Conservation (phyloP, 140 eudicot species). For the Stevia rebaudiana region DNA sequence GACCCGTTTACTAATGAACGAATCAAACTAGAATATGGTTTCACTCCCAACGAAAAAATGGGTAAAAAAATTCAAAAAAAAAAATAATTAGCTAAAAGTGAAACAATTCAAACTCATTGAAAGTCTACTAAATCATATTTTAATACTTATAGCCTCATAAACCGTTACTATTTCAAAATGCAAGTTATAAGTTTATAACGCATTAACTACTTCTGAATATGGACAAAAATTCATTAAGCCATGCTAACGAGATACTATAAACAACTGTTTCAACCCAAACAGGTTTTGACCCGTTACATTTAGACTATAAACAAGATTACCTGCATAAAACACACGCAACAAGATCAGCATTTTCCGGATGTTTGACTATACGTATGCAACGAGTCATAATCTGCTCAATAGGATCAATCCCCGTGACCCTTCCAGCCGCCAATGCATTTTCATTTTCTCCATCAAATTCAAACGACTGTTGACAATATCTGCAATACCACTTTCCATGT, state of each 20-base stretch:
- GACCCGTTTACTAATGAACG: neutral
- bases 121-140: neutral
- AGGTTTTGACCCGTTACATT: neutral
- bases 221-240: neutral
- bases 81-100: neutral
- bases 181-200: neutral
- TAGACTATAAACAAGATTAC: constrained; percentile 24
- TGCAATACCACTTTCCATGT: constrained; percentile 88
- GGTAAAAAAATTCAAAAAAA: neutral
- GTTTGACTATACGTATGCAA: constrained; percentile 70
- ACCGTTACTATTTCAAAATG: neutral
- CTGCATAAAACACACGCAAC: constrained; percentile 88
- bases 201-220: neutral
- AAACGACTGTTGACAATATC: constrained; percentile 51
- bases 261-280: neutral
- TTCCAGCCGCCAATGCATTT: constrained; percentile 87
- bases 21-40: neutral
- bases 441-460: constrained; percentile 44
- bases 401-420: constrained; percentile 61
- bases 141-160: neutral
- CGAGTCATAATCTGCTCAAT: constrained; percentile 75
- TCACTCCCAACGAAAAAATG: neutral
- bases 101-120: neutral
- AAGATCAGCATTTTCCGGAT: constrained; percentile 50
- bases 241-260: neutral